phyloP scores from a whole-genome alignment of 2,329 filamentous ascomycete genomes.

The Neocatenulostroma microsporum region DNA sequence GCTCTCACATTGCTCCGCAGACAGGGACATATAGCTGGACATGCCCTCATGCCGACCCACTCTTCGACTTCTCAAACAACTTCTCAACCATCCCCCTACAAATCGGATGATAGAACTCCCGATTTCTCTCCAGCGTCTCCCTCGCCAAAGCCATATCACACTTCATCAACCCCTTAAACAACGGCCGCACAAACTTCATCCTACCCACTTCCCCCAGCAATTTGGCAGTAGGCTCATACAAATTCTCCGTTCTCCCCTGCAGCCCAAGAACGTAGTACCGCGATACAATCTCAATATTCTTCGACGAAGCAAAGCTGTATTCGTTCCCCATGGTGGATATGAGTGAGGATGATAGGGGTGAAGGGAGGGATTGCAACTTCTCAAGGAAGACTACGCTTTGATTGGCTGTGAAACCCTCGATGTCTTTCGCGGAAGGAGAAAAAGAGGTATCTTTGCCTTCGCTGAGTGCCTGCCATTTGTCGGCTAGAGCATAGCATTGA shows the following conservation, averaged over 20 bases:
- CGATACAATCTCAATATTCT: constrained; percentile 81
- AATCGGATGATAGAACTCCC: constrained; percentile 92
- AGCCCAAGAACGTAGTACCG: constrained; percentile 76
- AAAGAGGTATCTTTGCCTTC: constrained; percentile 33
- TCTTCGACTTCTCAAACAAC: constrained; percentile 31
- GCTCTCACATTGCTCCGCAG: too few species aligned
- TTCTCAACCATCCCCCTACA: constrained; percentile 81
- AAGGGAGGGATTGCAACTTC: constrained; percentile 59
- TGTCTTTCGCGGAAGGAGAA: constrained; percentile 59
- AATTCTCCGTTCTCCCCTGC: constrained; percentile 59
- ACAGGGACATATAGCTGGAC: too few species aligned
- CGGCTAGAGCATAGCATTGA: constrained; percentile 71
- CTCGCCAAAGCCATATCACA: constrained; percentile 68
- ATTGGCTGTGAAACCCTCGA: constrained; percentile 69
- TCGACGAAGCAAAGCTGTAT: constrained; percentile 65
- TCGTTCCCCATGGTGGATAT: constrained; percentile 64
- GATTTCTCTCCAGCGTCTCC: constrained; percentile 77
- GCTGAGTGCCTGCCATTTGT: constrained; percentile 63
- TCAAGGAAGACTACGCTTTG: constrained; percentile 91
- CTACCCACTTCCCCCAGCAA: constrained; percentile 75
- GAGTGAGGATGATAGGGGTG: constrained; percentile 55
- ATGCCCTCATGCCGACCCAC: too few species aligned
- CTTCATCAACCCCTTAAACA: constrained; percentile 69
- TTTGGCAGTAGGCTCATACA: constrained; percentile 63
- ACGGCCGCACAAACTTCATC: constrained; percentile 93